Evolutionary conservation across 2,329 filamentous ascomycete species (phyloP).

Genomic region (Sarocladium brachiariae): DNA sequence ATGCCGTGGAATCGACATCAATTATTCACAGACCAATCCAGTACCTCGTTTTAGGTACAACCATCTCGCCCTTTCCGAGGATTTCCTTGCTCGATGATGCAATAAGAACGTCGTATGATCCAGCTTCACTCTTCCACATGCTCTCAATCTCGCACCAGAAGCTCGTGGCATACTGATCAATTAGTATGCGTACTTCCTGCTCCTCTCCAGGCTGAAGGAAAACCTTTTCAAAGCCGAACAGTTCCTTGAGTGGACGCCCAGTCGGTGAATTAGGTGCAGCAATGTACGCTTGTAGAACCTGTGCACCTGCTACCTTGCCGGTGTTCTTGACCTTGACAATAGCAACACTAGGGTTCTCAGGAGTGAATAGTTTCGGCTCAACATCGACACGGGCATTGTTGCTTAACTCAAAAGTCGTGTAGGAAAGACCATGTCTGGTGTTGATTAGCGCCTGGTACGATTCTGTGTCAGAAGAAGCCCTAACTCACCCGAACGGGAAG

Average conservation of each 20-base stretch:
- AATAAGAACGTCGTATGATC: constrained; percentile 13
- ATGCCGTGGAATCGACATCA: too few species aligned
- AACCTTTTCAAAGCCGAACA: constrained; percentile 54
- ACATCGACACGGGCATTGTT: constrained; percentile 9
- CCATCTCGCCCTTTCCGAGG: constrained; percentile 6
- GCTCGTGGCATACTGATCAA: constrained; percentile 52
- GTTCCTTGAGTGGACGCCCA: constrained; percentile 40
- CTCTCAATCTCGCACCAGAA: constrained; percentile 54
- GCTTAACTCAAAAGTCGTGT: constrained; percentile 56
- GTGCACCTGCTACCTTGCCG: constrained; percentile 10
- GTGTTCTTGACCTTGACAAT: constrained; percentile 12
- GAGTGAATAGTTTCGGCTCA: constrained; percentile 6
- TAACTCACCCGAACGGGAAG: constrained; percentile 53
- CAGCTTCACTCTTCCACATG: constrained; percentile 10
- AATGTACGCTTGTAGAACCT: constrained; percentile 14
- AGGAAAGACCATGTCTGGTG: constrained; percentile 54
- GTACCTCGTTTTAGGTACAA: constrained; percentile 6
- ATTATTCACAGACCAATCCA: constrained; percentile 7
- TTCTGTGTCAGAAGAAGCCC: not conserved
- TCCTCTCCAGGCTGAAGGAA: constrained; percentile 47
- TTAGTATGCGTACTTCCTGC: constrained; percentile 40
- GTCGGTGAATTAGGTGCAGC: constrained; percentile 8
- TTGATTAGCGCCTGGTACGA: not conserved
- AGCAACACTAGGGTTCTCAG: constrained; percentile 5
- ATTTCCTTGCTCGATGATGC: constrained; percentile 9